A percentile compares a stretch with the other conserved stretches of the same genome.
These are phyloP conservation scores for Dicorynia guianensis DNA, from an alignment of 306 rosid genomes.

Conservation along the genomic window DNA sequence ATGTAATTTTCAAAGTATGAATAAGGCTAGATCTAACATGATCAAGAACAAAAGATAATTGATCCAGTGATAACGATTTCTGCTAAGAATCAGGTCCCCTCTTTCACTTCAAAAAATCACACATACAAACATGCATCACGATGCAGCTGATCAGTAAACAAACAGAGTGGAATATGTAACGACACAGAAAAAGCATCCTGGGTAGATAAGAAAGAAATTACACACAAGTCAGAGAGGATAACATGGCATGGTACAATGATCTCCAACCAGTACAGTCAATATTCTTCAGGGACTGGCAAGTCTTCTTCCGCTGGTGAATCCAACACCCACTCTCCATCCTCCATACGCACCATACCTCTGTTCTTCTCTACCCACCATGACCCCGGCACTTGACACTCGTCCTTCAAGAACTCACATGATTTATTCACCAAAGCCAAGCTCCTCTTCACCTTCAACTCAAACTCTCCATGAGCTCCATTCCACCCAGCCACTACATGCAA, in stretches of 20 bases:
- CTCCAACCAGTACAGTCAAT: neutral
- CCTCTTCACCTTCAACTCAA: constrained; percentile 70
- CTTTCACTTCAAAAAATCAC: too few relatives aligned
- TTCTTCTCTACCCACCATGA: constrained; percentile 83
- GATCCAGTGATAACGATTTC: too few relatives aligned
- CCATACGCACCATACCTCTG: constrained; percentile 58
- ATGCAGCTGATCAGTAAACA: neutral
- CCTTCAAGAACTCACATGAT: constrained; percentile 55
- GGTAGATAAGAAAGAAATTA: neutral
- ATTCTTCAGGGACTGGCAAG: constrained; percentile 61
- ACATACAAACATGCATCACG: neutral
- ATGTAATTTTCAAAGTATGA: neutral
- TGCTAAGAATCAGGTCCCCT: too few relatives aligned
- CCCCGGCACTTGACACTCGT: constrained; percentile 51
- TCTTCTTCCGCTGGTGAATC: constrained; percentile 61
- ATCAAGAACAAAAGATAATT: too few relatives aligned
- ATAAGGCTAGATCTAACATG: neutral
- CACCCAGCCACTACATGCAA: constrained; percentile 81
- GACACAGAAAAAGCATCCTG: neutral
- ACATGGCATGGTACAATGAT: too few relatives aligned
- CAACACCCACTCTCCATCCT: constrained; percentile 68
- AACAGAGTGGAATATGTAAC: too few relatives aligned
- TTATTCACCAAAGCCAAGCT: constrained; percentile 75
- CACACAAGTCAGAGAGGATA: neutral
- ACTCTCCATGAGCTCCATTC: constrained; percentile 56